Percentiles rank a stretch among this genome's conserved stretches.
Evolutionary conservation across 345 rosid genomes (phyloP).

Genomic region (Eucalyptus regnans): DNA sequence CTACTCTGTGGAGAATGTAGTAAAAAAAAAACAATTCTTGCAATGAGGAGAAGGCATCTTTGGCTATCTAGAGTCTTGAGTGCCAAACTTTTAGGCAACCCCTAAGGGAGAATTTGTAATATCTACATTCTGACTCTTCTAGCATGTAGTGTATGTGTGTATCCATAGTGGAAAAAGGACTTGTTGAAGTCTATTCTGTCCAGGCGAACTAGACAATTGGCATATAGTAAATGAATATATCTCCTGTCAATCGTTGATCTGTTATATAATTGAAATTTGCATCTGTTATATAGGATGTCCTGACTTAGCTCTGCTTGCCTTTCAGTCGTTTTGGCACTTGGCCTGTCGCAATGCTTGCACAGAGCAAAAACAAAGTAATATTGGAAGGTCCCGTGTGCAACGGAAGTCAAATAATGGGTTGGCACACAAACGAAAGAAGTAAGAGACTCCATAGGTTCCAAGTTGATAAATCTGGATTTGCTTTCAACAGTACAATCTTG

Average conservation of each 20-base stretch:
- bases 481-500: conserved; percentile 85
- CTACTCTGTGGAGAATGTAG: neutral
- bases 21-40: neutral
- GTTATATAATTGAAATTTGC: neutral
- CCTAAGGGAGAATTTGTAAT: neutral
- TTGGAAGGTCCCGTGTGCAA: conserved; percentile 89
- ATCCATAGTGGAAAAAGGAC: neutral
- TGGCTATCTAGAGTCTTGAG: neutral
- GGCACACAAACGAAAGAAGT: conserved; percentile 94
- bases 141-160: neutral
- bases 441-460: conserved; percentile 73
- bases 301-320: neutral
- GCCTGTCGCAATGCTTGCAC: conserved; percentile 96
- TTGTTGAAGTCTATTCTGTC: neutral
- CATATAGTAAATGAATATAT: neutral
- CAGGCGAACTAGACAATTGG: neutral
- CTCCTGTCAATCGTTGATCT: neutral
- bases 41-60: neutral
- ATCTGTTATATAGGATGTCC: neutral
- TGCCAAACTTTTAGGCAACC: neutral
- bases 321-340: conserved; percentile 83
- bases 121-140: neutral
- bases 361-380: conserved; percentile 77
- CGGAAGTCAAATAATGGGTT: conserved; percentile 69
- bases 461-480: conserved; percentile 90